Conservation (phyloP, 2,329 filamentous ascomycete species). For the Clonostachys solani region DNA sequence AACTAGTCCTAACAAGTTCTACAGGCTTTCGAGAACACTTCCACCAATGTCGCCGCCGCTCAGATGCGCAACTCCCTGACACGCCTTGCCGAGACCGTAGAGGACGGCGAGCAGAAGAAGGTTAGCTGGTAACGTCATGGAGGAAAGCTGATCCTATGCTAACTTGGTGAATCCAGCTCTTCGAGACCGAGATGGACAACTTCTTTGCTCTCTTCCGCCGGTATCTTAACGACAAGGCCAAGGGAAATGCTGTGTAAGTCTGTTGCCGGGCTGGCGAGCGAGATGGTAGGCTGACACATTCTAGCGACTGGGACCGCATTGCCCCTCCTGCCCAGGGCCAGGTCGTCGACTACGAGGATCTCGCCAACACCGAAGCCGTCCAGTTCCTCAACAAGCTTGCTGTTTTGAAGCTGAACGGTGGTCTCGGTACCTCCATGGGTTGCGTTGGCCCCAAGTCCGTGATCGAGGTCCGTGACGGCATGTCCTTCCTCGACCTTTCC, state of each 20-base stretch:
- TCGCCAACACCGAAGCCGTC: slow-evolving; percentile 85
- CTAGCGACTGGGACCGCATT: slow-evolving; percentile 93
- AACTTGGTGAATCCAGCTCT: slow-evolving; percentile 54
- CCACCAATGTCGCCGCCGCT: slow-evolving; percentile 93
- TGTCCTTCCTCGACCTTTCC: slow-evolving; percentile 99
- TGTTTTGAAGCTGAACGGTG: slow-evolving; percentile 98
- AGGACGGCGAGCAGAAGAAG: slow-evolving; percentile 79
- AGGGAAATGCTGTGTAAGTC: slow-evolving; percentile 81
- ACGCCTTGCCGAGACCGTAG: slow-evolving; percentile 83
- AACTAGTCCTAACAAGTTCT: neutral
- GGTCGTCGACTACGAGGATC: slow-evolving; percentile 90
- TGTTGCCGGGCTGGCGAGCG: no score
- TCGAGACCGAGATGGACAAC: slow-evolving; percentile 99
- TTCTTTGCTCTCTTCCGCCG: slow-evolving; percentile 98
- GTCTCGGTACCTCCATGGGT: slow-evolving; percentile 98
- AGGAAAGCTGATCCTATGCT: neutral
- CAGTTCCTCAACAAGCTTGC: slow-evolving; percentile 96
- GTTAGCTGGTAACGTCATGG: slow-evolving; percentile 38
- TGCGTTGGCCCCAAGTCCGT: slow-evolving; percentile 99
- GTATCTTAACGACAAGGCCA: slow-evolving; percentile 98
- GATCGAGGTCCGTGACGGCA: slow-evolving; percentile 98
- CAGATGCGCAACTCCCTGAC: slow-evolving; percentile 99
- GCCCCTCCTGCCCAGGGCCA: slow-evolving; percentile 88
- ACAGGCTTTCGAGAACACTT: slow-evolving; percentile 99
- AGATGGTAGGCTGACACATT: slow-evolving; percentile 9